phyloP scores from a whole-genome alignment of 345 rosid species.

The Psidium guajava region DNA sequence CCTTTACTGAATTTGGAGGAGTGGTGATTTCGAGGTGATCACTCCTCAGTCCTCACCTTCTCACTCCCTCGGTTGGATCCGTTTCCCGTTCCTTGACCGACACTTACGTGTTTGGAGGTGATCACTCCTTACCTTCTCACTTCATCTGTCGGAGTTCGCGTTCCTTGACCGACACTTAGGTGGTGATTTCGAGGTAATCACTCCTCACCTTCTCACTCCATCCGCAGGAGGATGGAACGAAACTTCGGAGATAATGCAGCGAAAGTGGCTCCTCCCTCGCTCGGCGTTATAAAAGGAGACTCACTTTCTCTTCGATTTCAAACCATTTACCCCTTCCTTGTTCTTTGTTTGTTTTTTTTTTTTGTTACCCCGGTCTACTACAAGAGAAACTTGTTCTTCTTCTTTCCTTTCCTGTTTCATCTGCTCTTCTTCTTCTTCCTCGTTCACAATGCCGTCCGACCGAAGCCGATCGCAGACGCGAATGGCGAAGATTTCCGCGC shows the following conservation, averaged over 20 bases:
- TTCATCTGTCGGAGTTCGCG: no score
- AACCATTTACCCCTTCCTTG: fast-evolving
- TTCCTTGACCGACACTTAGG: no score
- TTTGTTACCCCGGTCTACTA: neutral
- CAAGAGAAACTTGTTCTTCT: neutral
- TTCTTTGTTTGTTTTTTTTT: neutral
- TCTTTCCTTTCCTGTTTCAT: neutral
- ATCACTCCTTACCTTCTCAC: no score
- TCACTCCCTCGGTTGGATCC: no score
- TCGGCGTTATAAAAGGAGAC: neutral
- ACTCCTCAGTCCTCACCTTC: no score
- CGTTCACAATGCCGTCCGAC: neutral
- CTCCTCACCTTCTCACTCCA: no score
- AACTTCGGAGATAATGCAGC: neutral
- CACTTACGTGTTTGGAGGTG: no score
- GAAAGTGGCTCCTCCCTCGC: neutral
- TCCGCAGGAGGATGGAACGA: neutral
- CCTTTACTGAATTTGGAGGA: no score
- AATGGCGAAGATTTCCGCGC: neutral
- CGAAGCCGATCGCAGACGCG: neutral
- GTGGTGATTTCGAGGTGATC: no score
- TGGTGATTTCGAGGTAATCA: no score
- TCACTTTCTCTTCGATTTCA: neutral
- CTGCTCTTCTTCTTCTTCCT: neutral
- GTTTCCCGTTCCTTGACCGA: no score